Conservation (phyloP, 2,329 filamentous ascomycete species). For the Parasarocladium wereldwijsianum region DNA sequence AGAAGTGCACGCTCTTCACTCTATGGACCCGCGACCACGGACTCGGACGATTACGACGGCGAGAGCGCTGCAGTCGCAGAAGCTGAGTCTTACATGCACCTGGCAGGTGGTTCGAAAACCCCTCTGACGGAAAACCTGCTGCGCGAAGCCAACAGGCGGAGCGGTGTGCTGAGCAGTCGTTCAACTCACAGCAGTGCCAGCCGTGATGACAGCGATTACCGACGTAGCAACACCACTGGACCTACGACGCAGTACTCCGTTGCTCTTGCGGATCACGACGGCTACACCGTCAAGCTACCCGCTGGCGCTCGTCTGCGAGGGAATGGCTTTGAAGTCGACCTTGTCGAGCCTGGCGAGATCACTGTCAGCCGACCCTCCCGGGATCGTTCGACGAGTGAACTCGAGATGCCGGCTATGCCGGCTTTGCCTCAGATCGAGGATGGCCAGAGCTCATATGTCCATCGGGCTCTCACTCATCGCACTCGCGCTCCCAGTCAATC, state of each 20-base stretch:
- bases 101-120: conserved; percentile 29
- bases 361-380: conserved; percentile 26
- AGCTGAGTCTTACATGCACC: conserved; percentile 31
- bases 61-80: conserved; percentile 14
- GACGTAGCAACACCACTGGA: conserved; percentile 44
- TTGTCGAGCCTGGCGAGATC: conserved; percentile 47
- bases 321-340: conserved; percentile 42
- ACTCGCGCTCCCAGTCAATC: conserved; percentile 34
- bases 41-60: conserved; percentile 17
- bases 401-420: conserved; percentile 26
- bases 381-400: conserved; percentile 33
- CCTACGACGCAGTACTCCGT: conserved; percentile 39
- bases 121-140: conserved; percentile 42
- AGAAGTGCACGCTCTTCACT: conserved; percentile 23
- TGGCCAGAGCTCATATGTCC: conserved; percentile 26
- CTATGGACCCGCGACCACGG: conserved; percentile 20
- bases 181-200: conserved; percentile 45
- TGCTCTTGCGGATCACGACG: conserved; percentile 33
- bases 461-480: conserved; percentile 26
- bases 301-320: conserved; percentile 41
- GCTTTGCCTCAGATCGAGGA: conserved; percentile 34
- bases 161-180: conserved; percentile 33
- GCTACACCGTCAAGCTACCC: conserved; percentile 46
- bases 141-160: conserved; percentile 30
- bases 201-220: conserved; percentile 44